Percentiles rank a stretch among this genome's conserved stretches.
These are phyloP conservation scores for Balakata baccata DNA, from an alignment of 345 rosid species.

Conservation along the genomic window DNA sequence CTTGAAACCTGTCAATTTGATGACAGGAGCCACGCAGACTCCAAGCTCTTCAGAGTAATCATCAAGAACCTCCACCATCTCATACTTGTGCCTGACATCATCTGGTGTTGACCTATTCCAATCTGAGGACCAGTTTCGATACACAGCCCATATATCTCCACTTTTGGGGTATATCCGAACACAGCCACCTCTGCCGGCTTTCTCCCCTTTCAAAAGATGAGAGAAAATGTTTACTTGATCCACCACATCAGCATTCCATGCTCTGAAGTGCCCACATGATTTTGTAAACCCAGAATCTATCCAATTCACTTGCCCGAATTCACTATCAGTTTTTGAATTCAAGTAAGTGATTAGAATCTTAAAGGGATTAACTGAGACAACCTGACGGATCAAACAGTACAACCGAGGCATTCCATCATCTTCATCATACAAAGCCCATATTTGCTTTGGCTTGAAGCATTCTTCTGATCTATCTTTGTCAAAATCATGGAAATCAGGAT, in stretches of 20 bases:
- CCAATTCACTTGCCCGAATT: constrained; percentile 88
- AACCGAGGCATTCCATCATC: constrained; percentile 98
- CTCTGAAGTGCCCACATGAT: constrained; percentile 97
- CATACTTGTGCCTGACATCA: constrained; percentile 76
- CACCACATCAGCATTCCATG: constrained; percentile 63
- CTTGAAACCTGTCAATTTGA: constrained; percentile 77
- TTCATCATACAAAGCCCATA: constrained; percentile 97
- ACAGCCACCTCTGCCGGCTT: constrained; percentile 97
- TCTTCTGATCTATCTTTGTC: constrained; percentile 89
- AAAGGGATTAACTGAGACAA: constrained; percentile 77
- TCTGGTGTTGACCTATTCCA: constrained; percentile 86
- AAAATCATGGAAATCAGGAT: constrained; percentile 93
- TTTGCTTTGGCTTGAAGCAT: constrained; percentile 83
- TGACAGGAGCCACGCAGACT: constrained; percentile 67
- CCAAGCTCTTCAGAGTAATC: constrained; percentile 92
- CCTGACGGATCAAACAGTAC: constrained; percentile 77
- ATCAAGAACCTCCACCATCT: constrained; percentile 96
- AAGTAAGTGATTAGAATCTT: constrained; percentile 81
- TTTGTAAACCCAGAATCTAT: constrained; percentile 78
- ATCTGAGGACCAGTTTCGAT: constrained; percentile 79
- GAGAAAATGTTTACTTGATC: constrained; percentile 96
- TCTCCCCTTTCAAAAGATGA: constrained; percentile 74
- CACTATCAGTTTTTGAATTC: constrained; percentile 85
- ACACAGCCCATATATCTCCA: constrained; percentile 95
- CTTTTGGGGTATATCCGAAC: constrained; percentile 86